Percentiles rank a stretch among this genome's conserved stretches.
Conservation (phyloP, 371 early-diverging fungal genomes). For the Amoeboaphelidium protococcarum region DNA sequence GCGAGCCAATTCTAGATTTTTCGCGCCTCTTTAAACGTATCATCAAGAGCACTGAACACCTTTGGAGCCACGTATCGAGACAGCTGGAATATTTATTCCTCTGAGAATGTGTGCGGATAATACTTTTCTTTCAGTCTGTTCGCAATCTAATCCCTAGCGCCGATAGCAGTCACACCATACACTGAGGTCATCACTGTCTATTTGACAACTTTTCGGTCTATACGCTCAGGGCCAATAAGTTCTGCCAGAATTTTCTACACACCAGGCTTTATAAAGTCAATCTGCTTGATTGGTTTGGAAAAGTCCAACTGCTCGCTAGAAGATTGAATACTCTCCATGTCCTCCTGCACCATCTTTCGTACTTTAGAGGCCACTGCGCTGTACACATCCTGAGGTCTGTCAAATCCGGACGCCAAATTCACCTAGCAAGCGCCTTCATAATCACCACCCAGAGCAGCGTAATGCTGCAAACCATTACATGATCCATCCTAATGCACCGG, state of each 20-base stretch:
- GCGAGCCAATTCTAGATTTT: neutral
- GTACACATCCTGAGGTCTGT: conserved; percentile 81
- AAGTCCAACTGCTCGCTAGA: neutral
- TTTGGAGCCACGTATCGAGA: neutral
- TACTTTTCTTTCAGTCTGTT: conserved; percentile 23
- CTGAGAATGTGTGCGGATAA: neutral
- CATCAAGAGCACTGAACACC: neutral
- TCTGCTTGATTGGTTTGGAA: neutral
- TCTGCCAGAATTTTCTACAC: neutral
- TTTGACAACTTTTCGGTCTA: conserved; percentile 84
- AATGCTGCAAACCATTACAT: conserved; percentile 95
- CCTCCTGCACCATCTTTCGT: conserved; percentile 29
- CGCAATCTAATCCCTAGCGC: conserved; percentile 68
- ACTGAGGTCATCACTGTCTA: conserved; percentile 98
- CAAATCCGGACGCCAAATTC: conserved; percentile 48
- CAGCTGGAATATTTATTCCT: neutral
- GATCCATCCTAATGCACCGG: conserved; percentile 96
- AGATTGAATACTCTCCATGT: conserved; percentile 4
- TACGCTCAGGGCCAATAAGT: conserved; percentile 10
- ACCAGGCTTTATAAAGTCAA: neutral
- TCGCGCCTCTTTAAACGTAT: neutral
- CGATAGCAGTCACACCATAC: conserved; percentile 89
- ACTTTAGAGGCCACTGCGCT: conserved; percentile 60
- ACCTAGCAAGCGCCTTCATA: conserved; percentile 67
- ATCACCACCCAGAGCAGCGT: conserved; percentile 92